These are phyloP conservation scores for Senna tora DNA, from an alignment of 306 rosid genomes.

Conservation along the genomic window DNA sequence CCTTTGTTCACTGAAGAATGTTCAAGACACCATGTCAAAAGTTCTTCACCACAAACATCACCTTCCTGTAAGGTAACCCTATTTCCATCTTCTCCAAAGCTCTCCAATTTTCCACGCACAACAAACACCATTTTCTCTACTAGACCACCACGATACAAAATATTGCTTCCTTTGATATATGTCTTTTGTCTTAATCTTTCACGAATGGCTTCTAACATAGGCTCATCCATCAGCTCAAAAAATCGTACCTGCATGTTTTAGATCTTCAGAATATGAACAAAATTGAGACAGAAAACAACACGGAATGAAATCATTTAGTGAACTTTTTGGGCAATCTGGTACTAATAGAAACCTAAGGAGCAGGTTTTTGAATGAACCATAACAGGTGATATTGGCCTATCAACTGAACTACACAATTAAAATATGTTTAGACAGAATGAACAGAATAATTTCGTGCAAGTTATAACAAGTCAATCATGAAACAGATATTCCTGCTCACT, in stretches of 20 bases:
- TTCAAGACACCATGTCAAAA: slow-evolving; percentile 85
- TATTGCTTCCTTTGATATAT: slow-evolving; percentile 76
- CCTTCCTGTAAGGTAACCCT: slow-evolving; percentile 65
- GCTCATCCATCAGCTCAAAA: slow-evolving; percentile 76
- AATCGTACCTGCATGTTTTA: slow-evolving; percentile 65
- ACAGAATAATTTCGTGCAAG: background rate
- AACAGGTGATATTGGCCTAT: background rate
- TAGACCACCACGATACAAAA: slow-evolving; percentile 58
- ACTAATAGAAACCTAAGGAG: slow-evolving; percentile 10
- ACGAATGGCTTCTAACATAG: slow-evolving; percentile 73
- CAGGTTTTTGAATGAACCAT: background rate
- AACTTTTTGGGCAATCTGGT: background rate
- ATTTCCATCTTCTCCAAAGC: slow-evolving; percentile 69
- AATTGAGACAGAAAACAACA: slow-evolving; percentile 11
- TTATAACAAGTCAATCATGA: slow-evolving; percentile 17
- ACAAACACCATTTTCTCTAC: slow-evolving; percentile 86
- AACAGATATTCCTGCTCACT: slow-evolving; percentile 42
- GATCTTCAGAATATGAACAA: background rate
- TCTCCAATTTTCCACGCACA: slow-evolving; percentile 83
- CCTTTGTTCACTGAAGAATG: slow-evolving; percentile 75
- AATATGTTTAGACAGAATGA: background rate
- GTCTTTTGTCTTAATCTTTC: slow-evolving; percentile 77
- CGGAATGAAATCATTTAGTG: background rate
- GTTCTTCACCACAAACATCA: slow-evolving; percentile 90
- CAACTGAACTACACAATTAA: slow-evolving; percentile 12